phyloP scores from a whole-genome alignment of 495 filamentous ascomycete species.

The Aspergillus asperescens region DNA sequence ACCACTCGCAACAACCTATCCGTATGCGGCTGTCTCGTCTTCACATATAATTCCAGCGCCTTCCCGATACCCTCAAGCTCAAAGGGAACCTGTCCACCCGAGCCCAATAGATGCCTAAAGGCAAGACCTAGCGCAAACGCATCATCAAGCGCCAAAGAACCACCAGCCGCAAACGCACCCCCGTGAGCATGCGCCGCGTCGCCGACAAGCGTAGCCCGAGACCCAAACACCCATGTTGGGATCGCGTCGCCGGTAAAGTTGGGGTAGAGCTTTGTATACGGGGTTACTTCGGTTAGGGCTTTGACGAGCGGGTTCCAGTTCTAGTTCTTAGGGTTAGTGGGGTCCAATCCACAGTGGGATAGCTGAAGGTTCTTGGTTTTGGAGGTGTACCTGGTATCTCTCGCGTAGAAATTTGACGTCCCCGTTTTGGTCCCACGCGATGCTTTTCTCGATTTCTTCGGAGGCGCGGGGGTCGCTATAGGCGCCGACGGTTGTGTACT shows the following conservation, averaged over 20 bases:
- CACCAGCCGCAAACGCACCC: slow-evolving; percentile 46
- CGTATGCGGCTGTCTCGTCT: slow-evolving; percentile 39
- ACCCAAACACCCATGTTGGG: slow-evolving; percentile 38
- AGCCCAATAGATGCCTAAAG: slow-evolving; percentile 19
- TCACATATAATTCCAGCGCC: slow-evolving; percentile 36
- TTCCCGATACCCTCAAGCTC: slow-evolving; percentile 12
- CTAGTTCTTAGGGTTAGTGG: slow-evolving; percentile 7
- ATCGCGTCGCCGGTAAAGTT: slow-evolving; percentile 39
- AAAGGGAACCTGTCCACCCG: slow-evolving; percentile 15
- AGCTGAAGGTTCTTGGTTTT: neutral
- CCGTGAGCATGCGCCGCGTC: slow-evolving; percentile 50
- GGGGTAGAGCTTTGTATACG: slow-evolving; percentile 39
- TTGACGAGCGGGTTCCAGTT: slow-evolving; percentile 43
- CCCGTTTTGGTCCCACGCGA: slow-evolving; percentile 37
- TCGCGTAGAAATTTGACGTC: slow-evolving; percentile 34
- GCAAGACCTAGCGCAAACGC: slow-evolving; percentile 30
- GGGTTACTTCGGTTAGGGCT: slow-evolving; percentile 38
- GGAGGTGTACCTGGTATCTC: slow-evolving; percentile 32
- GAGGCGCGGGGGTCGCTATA: slow-evolving; percentile 35
- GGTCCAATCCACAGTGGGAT: neutral
- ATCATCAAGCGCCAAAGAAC: slow-evolving; percentile 49
- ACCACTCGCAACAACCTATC: slow-evolving; percentile 36
- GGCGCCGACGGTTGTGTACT: slow-evolving; percentile 46
- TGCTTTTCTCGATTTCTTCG: slow-evolving; percentile 34
- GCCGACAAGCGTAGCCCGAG: slow-evolving; percentile 39